Evolutionary conservation across 768 basidiomycete species (phyloP).

Genomic region (Leccinum imitatum): DNA sequence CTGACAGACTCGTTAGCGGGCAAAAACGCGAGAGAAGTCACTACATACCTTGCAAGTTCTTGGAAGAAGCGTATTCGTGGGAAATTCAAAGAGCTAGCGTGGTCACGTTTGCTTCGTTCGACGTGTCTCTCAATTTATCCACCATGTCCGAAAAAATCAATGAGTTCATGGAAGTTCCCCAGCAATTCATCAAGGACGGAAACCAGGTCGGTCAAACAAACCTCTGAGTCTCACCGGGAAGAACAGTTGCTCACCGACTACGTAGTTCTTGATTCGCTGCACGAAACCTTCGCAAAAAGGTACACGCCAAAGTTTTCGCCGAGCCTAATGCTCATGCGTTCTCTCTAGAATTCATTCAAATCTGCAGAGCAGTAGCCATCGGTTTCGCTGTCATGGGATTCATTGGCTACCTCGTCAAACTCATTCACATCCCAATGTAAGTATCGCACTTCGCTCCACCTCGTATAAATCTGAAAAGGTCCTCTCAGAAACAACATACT

Average conservation of each 20-base stretch:
- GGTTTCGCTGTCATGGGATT: constrained; percentile 99
- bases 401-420: constrained; percentile 98
- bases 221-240: not conserved
- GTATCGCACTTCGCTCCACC: constrained; percentile 34
- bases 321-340: constrained; percentile 2
- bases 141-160: constrained; percentile 88
- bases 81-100: constrained; percentile 11
- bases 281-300: constrained; percentile 97
- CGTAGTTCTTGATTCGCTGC: constrained; percentile 92
- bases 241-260: constrained; percentile 10
- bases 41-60: not conserved
- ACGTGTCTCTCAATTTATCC: constrained; percentile 21
- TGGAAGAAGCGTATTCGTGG: constrained; percentile 23
- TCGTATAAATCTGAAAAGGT: constrained; percentile 16
- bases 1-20: constrained; percentile 12
- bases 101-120: constrained; percentile 31
- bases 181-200: constrained; percentile 90
- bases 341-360: constrained; percentile 82
- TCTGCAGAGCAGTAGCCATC: constrained; percentile 94
- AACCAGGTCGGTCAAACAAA: constrained; percentile 70
- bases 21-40: constrained; percentile 12
- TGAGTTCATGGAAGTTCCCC: constrained; percentile 89
- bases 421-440: constrained; percentile 98
- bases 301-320: constrained; percentile 28
- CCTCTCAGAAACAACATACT: constrained; percentile 87